Base-by-base conservation (phyloP, 164 flowering plant genomes). In the Annona squamosa region DNA sequence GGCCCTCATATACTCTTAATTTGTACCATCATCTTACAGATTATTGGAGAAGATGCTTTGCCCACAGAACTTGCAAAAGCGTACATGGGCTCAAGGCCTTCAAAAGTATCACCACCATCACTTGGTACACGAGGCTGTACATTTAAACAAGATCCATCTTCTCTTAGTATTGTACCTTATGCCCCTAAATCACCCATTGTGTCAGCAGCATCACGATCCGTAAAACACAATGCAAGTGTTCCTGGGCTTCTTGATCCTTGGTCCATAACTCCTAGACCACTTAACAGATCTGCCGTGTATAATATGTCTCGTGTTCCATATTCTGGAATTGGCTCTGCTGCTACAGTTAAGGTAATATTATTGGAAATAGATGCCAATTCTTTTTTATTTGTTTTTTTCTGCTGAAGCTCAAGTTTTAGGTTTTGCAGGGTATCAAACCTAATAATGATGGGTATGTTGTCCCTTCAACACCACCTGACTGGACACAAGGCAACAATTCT, bases 61-160 rank as follows among this genome's bases (percentile, higher is more conserved):
- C 95, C 97, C 16, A 81, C 91, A 57, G 92, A 91, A 76, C 88
- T 94, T 79, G 98, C 98, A 77, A 92, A 91, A 84, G 93, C 94
- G 41, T 91, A 89, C 83, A 94, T 94, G 98, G 89, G 89, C 18
- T 76, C 81, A 70, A 84, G 87, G 83, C 79, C 87, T 69, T 82
- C 91, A 64, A 86, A 83, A 77, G 78, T 80, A 52, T 84, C 92
- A 18, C 87, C 92, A 6, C 84, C 89, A 48, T 71, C 64, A 66
- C 75, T 80, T 65, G 85, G 82, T 61, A 76, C 79, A 48, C 87
- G 76, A 41, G 74, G 77, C 81, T 89, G 80, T 71, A 73, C 75
- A 42, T 46, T 68, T 19, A 77, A 76, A 65, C 86, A 80, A 74
- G 86, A 81, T 68, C 59, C 59, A 52, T 9, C 59, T 52, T 52